These are phyloP conservation scores for Talaromyces albobiverticillius DNA, from an alignment of 2,329 filamentous ascomycete species.

Conservation along the genomic window DNA sequence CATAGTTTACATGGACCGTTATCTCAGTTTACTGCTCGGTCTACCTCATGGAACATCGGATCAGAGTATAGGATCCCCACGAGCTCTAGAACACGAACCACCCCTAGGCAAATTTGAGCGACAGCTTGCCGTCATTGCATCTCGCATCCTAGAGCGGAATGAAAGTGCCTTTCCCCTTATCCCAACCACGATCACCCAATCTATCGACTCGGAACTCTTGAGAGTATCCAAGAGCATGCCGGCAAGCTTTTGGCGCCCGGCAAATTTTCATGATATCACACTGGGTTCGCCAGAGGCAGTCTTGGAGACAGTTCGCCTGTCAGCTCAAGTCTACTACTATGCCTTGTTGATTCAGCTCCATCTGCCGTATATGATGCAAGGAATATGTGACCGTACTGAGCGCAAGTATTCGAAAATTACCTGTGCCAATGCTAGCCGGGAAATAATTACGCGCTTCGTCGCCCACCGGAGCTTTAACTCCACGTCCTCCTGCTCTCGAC, in stretches of 20 bases:
- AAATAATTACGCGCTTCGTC: slow-evolving; percentile 37
- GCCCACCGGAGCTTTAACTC: slow-evolving; percentile 30
- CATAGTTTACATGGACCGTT: slow-evolving; percentile 36
- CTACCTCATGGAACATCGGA: slow-evolving; percentile 30
- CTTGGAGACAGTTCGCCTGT: slow-evolving; percentile 31
- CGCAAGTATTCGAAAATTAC: slow-evolving; percentile 35
- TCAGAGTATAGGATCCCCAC: slow-evolving; percentile 19
- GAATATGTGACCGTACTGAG: slow-evolving; percentile 15
- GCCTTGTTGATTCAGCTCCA: slow-evolving; percentile 40
- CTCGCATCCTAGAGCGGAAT: slow-evolving; percentile 40
- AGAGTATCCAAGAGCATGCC: slow-evolving; percentile 31
- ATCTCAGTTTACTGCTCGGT: slow-evolving; percentile 38
- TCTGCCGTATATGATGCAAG: slow-evolving; percentile 37
- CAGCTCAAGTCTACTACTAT: slow-evolving; percentile 39
- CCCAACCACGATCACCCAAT: slow-evolving; percentile 25
- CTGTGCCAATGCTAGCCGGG: slow-evolving; percentile 38
- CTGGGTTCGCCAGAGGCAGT: slow-evolving; percentile 18
- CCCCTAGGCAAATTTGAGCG: slow-evolving; percentile 31
- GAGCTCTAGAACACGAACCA: slow-evolving; percentile 20
- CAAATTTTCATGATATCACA: slow-evolving; percentile 21
- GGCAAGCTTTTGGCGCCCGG: slow-evolving; percentile 35
- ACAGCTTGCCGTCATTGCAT: slow-evolving; percentile 30
- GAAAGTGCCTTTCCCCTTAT: slow-evolving; percentile 19
- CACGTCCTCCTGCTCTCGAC: slow-evolving; percentile 31
- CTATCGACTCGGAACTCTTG: slow-evolving; percentile 34